Evolutionary conservation across 192 early-diverging fungal species (phyloP).

Genomic region (Coemansia sp.): DNA sequence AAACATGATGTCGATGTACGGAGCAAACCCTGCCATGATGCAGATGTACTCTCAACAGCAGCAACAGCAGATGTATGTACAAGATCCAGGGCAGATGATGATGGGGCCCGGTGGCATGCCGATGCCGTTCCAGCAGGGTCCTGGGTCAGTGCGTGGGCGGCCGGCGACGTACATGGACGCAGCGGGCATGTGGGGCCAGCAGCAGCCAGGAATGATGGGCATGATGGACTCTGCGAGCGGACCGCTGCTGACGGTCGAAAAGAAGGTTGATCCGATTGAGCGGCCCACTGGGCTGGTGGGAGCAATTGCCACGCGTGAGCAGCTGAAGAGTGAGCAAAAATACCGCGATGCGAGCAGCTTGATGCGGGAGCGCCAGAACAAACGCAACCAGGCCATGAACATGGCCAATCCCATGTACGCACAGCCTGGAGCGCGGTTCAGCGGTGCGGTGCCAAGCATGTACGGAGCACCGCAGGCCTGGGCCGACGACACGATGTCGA

Average conservation of each 20-base stretch:
- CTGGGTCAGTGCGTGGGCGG: constrained; percentile 25
- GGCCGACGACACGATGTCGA: constrained; percentile 54
- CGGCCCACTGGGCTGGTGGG: constrained; percentile 54
- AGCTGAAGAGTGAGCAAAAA: constrained; percentile 57
- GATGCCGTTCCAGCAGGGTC: constrained; percentile 33
- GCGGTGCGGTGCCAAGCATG: constrained; percentile 46
- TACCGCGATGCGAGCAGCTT: constrained; percentile 57
- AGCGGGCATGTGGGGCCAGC: constrained; percentile 46
- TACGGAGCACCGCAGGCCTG: constrained; percentile 41
- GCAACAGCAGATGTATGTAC: constrained; percentile 42
- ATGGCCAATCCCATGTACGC: constrained; percentile 30
- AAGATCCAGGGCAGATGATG: constrained; percentile 38
- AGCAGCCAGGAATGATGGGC: constrained; percentile 25
- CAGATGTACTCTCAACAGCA: constrained; percentile 40
- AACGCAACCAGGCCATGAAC: constrained; percentile 54
- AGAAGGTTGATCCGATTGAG: constrained; percentile 53
- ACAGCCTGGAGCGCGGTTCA: constrained; percentile 27
- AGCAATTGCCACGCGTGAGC: constrained; percentile 57
- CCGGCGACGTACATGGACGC: constrained; percentile 50
- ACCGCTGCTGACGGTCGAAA: constrained; percentile 53
- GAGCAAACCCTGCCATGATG: constrained; percentile 25
- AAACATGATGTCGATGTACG: constrained; percentile 45
- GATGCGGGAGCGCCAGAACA: constrained; percentile 57
- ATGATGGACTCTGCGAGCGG: constrained; percentile 46
- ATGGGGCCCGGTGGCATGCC: constrained; percentile 28